Conservation (phyloP, 148 eudicot species). For the Tetragonia tetragonoides region DNA sequence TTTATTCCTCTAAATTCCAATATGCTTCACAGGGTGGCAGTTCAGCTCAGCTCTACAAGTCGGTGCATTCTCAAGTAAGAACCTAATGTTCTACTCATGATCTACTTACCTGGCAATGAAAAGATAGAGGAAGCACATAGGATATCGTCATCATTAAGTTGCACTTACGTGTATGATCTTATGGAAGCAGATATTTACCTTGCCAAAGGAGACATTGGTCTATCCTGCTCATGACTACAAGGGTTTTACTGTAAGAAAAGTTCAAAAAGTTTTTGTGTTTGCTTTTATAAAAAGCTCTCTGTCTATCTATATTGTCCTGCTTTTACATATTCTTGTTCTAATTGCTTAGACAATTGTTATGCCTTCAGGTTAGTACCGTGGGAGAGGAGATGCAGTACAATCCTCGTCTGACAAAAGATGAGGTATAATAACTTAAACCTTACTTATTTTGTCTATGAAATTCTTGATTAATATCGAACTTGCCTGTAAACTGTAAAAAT, state of each 20-base stretch:
- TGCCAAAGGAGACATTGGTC: slow-evolving; percentile 80
- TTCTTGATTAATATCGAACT: not conserved
- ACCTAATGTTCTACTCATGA: not conserved
- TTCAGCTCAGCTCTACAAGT: slow-evolving; percentile 71
- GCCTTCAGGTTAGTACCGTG: slow-evolving; percentile 78
- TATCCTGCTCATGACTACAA: slow-evolving; percentile 99
- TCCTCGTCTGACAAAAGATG: slow-evolving; percentile 88
- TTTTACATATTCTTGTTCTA: not conserved
- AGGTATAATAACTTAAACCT: slow-evolving; percentile 40
- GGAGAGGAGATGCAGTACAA: slow-evolving; percentile 86
- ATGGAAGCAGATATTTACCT: slow-evolving; percentile 70
- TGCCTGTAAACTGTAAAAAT: too few species aligned
- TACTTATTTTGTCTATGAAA: not conserved
- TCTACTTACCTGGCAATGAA: not conserved
- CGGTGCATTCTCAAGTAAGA: slow-evolving; percentile 93
- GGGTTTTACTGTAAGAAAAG: slow-evolving; percentile 74
- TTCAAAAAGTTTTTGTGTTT: not conserved
- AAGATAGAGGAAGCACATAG: not conserved
- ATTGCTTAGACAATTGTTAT: slow-evolving; percentile 11
- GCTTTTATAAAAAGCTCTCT: not conserved
- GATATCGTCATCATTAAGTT: not conserved
- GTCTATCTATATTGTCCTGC: not conserved
- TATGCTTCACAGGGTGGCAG: slow-evolving; percentile 72
- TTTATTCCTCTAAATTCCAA: not conserved
- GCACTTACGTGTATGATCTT: slow-evolving; percentile 17